Conservation (phyloP, 1,139 yeast species). For the Lodderomyces parapsilosis region DNA sequence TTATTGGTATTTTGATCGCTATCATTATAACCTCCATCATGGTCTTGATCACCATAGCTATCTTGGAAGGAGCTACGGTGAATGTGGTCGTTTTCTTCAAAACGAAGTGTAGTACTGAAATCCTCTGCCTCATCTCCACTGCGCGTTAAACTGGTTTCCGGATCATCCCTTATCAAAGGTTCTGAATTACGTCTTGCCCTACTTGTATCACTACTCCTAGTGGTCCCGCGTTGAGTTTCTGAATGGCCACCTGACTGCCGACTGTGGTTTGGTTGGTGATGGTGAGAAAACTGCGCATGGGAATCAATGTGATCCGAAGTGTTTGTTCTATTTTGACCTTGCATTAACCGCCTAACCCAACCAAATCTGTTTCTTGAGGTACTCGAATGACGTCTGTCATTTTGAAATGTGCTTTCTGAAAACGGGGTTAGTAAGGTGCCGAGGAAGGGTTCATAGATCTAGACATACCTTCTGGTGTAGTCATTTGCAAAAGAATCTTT, state of each 20-base stretch:
- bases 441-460: background rate
- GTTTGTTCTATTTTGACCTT: conserved; percentile 33
- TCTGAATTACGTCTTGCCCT: background rate
- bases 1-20: conserved; percentile 7
- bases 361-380: conserved; percentile 36
- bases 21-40: background rate
- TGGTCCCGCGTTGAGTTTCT: background rate
- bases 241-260: background rate
- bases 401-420: conserved; percentile 8
- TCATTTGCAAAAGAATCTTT: too few species aligned
- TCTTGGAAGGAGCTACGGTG: conserved; percentile 2
- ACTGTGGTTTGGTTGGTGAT: conserved; percentile 4
- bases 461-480: conserved; percentile 15
- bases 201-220: background rate
- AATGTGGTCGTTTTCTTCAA: conserved; percentile 3
- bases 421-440: conserved; percentile 2
- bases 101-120: conserved; percentile 4
- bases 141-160: background rate
- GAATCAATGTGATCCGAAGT: background rate
- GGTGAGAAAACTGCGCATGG: background rate
- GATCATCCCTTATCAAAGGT: background rate
- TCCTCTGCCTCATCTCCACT: conserved; percentile 6
- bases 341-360: conserved; percentile 49
- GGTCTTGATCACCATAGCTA: conserved; percentile 1
- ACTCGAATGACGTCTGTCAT: conserved; percentile 19